Percentiles rank a stretch among this genome's conserved stretches.
phyloP scores from a whole-genome alignment of 306 rosid species.

The Casuarina cunninghamiana region DNA sequence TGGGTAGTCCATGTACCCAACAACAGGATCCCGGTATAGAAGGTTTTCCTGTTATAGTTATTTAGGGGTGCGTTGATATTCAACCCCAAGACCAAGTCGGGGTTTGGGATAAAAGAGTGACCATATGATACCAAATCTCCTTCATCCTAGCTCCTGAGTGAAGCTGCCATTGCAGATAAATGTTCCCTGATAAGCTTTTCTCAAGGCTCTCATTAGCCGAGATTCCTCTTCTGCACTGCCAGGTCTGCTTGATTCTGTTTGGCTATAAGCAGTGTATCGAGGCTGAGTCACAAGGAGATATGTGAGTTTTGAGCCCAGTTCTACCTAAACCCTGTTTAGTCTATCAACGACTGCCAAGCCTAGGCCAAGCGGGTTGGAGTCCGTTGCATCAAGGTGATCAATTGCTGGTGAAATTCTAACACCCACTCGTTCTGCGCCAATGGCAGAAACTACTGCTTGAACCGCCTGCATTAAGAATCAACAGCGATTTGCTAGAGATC shows the following conservation, averaged over 20 bases:
- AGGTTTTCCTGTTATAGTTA: conserved; percentile 68
- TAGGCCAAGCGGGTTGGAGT: conserved; percentile 70
- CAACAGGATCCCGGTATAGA: conserved; percentile 84
- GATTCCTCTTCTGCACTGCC: conserved; percentile 73
- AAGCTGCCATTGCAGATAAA: conserved; percentile 87
- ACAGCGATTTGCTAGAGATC: conserved; percentile 65
- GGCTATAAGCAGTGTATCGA: conserved; percentile 61
- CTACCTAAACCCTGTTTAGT: conserved; percentile 64
- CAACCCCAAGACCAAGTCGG: conserved; percentile 65
- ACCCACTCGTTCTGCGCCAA: conserved; percentile 63
- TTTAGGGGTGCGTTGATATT: conserved; percentile 62
- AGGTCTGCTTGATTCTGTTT: conserved; percentile 62
- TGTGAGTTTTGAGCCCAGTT: conserved; percentile 49
- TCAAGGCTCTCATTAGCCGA: conserved; percentile 48
- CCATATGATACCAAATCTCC: conserved; percentile 84
- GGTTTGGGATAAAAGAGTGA: conserved; percentile 72
- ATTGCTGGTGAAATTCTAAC: conserved; percentile 76
- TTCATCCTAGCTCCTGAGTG: conserved; percentile 68
- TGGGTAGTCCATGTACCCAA: conserved; percentile 84
- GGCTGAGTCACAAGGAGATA: conserved; percentile 93
- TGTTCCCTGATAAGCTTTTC: conserved; percentile 67
- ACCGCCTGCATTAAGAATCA: conserved; percentile 60
- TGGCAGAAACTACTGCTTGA: conserved; percentile 52
- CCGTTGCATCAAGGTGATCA: conserved; percentile 84
- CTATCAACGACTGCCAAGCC: conserved; percentile 76